A percentile compares a stretch with the other conserved stretches of the same genome.
phyloP scores from a whole-genome alignment of 108 stramenopile genomes.

The Cyclotella cryptica region DNA sequence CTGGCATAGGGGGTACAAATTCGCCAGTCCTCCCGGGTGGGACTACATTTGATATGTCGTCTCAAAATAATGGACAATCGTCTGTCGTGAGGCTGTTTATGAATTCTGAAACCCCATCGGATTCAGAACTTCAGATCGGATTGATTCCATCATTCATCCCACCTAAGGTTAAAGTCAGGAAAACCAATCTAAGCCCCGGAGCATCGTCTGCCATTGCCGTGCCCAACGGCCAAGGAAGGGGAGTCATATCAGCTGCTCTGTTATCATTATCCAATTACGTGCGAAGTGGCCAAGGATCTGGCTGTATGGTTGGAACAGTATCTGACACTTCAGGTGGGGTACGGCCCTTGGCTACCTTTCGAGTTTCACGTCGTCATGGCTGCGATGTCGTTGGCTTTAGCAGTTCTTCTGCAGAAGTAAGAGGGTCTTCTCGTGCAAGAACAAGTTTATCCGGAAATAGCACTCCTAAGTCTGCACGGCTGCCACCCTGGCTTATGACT shows the following conservation, averaged over 20 bases:
- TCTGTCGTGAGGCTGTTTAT: conserved; percentile 60
- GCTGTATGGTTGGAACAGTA: conserved; percentile 35
- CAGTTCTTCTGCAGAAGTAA: conserved; percentile 60
- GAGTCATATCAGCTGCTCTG: conserved; percentile 48
- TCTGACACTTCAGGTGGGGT: conserved; percentile 15
- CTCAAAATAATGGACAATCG: conserved; percentile 25
- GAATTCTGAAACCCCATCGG: conserved; percentile 82
- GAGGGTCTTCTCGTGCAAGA: conserved; percentile 6
- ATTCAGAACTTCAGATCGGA: conserved; percentile 70
- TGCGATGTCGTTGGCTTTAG: conserved; percentile 72
- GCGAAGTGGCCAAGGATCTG: conserved; percentile 44
- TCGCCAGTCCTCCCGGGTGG: conserved; percentile 76
- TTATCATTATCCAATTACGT: conserved; percentile 46
- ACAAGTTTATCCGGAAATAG: conserved; percentile 11
- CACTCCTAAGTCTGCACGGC: conserved; percentile 61
- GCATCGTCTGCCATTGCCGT: conserved; percentile 43
- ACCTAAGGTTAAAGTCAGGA: conserved; percentile 7
- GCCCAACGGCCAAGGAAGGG: conserved; percentile 31
- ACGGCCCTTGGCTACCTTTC: conserved; percentile 35
- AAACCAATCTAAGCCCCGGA: background rate
- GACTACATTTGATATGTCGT: conserved; percentile 71
- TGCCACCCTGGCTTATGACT: conserved; percentile 72
- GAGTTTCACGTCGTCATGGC: conserved; percentile 48
- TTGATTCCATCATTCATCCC: conserved; percentile 67
- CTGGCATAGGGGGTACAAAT: conserved; percentile 28